A percentile compares a stretch with the other conserved stretches of the same genome.
These are phyloP conservation scores for Claviceps sp. DNA, from an alignment of 2,329 filamentous ascomycete species.

Conservation along the genomic window DNA sequence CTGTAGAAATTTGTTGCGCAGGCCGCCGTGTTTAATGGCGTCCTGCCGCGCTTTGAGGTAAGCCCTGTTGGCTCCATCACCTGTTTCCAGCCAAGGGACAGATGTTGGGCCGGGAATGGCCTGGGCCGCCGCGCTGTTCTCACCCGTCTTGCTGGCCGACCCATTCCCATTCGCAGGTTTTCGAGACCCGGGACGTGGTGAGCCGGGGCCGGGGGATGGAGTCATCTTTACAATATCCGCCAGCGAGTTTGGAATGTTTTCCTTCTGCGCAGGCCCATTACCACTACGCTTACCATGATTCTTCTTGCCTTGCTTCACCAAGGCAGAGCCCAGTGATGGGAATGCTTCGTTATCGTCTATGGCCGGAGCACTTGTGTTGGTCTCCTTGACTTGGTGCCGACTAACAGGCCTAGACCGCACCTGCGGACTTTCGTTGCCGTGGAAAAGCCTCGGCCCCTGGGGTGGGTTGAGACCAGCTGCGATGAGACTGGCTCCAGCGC, in stretches of 20 bases:
- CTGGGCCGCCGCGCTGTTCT: conserved; percentile 69
- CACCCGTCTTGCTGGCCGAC: conserved; percentile 32
- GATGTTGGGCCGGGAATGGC: conserved; percentile 80
- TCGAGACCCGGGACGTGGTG: conserved; percentile 45
- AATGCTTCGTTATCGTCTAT: conserved; percentile 95
- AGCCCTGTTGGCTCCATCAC: conserved; percentile 76
- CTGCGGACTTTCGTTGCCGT: conserved; percentile 47
- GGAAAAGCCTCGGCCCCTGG: conserved; percentile 54
- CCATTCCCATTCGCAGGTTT: conserved; percentile 1
- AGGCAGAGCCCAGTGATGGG: conserved; percentile 69
- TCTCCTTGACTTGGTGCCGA: conserved; percentile 50
- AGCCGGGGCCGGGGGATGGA: conserved; percentile 60
- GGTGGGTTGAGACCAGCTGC: conserved; percentile 49
- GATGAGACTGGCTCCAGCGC: conserved; percentile 33
- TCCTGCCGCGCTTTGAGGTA: conserved; percentile 93
- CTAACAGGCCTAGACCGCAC: conserved; percentile 75
- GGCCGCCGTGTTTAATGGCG: conserved; percentile 91
- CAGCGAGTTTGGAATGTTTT: conserved; percentile 61
- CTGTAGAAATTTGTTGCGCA: conserved; percentile 93
- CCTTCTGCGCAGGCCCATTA: conserved; percentile 58
- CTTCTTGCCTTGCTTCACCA: conserved; percentile 69
- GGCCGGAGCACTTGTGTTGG: conserved; percentile 54
- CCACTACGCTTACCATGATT: conserved; percentile 85
- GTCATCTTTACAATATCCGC: conserved; percentile 95
- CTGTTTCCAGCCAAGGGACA: conserved; percentile 93